Base-by-base conservation (phyloP, 73 alveolate species). In the Stentor coeruleus region DNA sequence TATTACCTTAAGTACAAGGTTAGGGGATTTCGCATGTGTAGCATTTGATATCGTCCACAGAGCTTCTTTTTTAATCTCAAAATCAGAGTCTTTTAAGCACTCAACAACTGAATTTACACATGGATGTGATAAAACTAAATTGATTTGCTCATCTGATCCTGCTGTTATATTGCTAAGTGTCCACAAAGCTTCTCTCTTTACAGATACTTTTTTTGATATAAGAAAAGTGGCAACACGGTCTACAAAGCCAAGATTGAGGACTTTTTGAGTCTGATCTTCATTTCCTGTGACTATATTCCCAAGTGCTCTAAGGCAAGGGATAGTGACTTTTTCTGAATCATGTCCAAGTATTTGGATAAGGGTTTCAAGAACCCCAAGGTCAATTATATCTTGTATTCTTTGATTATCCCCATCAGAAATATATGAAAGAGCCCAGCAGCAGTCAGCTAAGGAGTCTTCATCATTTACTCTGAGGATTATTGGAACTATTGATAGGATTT, bases 101-200 rank as follows among this genome's bases (percentile, higher is more conserved):
- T 92, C 84, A 82, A 88, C 81, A 35, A 93, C 82, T 40, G 87
- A 83, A 81, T 92, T 89, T 11, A 92, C 59, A 49, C 89, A 76
- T 59, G 87, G 87, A 41, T 91, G 86, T 11, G 85, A 79, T 15
- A 96, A 82, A 84, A 97, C 89, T 26, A 55, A 39, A 42, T 93
- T 86, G n/a, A 95, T 94, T 86, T 96, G 92, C n/a, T 57, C 81
- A 38, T 86, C 92, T 72, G 90, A 90, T 38, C 99, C 99, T 31
- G 99, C 99, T 3, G 98, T 94, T 58, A 96, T 90, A 81, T 96
- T 96, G 11, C 96, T 84, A 3, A 96, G 60, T 3, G 97, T 87
- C 99, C 99, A 96, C 82, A 96, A 91, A 4, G 94, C 93, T 84
- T 96, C 99, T 92, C 95, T 96, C 82, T 98, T 94, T 3, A 96